Evolutionary conservation across 345 rosid species (phyloP).

Genomic region (Carallia pectinifolia): DNA sequence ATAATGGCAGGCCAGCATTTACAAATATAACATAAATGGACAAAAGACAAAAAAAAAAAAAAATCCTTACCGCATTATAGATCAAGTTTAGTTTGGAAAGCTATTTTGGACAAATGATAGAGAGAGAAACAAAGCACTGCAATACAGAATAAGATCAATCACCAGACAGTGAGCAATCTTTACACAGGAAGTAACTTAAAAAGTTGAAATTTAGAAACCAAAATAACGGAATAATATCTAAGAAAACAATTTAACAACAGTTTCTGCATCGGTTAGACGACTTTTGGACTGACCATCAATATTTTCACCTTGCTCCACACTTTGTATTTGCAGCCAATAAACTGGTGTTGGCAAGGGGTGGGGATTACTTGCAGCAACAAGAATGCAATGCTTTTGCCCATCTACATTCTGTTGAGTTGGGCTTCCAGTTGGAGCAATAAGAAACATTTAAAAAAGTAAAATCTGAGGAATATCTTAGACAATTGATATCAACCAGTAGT

Average conservation of each 20-base stretch:
- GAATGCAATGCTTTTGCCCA: constrained; percentile 79
- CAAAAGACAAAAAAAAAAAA: neutral
- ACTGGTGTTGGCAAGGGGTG: constrained; percentile 91
- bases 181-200: constrained; percentile 12
- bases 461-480: constrained; percentile 1
- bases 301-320: constrained; percentile 58
- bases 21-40: neutral
- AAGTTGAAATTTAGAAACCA: constrained; percentile 5
- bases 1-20: neutral
- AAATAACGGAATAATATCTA: constrained; percentile 42
- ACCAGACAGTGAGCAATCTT: constrained; percentile 9
- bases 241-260: constrained; percentile 72
- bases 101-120: constrained; percentile 88
- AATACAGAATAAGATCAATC: constrained; percentile 32
- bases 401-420: constrained; percentile 66
- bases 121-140: constrained; percentile 81
- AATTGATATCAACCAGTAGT: neutral
- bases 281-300: constrained; percentile 57
- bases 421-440: constrained; percentile 48
- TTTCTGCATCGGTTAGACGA: constrained; percentile 84
- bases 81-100: constrained; percentile 79
- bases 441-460: constrained; percentile 65
- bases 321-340: constrained; percentile 68
- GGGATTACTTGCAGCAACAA: constrained; percentile 92
- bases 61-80: constrained; percentile 71